Evolutionary conservation across 2,329 filamentous ascomycete species (phyloP), one percentile per base, ranked within the genome.

Genomic region (Proliferodiscus dingleyae): DNA sequence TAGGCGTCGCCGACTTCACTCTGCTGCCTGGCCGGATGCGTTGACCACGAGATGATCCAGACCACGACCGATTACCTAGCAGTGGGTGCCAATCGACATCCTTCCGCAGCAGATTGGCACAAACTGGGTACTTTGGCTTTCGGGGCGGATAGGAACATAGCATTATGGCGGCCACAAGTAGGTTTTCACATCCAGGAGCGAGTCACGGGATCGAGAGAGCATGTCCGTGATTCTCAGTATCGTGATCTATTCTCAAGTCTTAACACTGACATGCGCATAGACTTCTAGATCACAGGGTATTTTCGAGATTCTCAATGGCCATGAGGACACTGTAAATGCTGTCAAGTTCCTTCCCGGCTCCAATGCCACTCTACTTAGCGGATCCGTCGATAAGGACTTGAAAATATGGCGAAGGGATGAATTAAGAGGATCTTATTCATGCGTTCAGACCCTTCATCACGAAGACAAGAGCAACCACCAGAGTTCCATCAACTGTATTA

Each of bases 41-140:
- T 28, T 44, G 33, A 55, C 41, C 10, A 11, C 24, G 11, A 11
- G 6, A 62, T 61, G 58, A 43, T 51, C 43, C 49, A 54, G 45
- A 45, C 53, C 26, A 47, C 26, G 19, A 30, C 54, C 26, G 55
- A 61, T 29, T 64, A 65, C 49, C 52, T 64, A 24, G 56, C 88
- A 37, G 81, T 84, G 52, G 93, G 93, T 50, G 91, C 89, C 37
- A 98, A 97, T 66, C 78, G 91, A 58, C 88, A 97, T 60, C 86
- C 91, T 15, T 83, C 85, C 13, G 87, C 89, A 22, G 90, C 91
- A 22, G 91, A 97, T 69, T 98, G 93, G 93, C 81, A 86, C 62
- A 69, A 75, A 52, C 71, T 71, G 16, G 87, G 85, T 8, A 64
- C 89, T 36, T 73, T 98, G 43, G 93, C 89, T 23, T 98, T 88